These are phyloP conservation scores for Cercospora sesami DNA, from an alignment of 2,329 filamentous ascomycete genomes.

Conservation along the genomic window DNA sequence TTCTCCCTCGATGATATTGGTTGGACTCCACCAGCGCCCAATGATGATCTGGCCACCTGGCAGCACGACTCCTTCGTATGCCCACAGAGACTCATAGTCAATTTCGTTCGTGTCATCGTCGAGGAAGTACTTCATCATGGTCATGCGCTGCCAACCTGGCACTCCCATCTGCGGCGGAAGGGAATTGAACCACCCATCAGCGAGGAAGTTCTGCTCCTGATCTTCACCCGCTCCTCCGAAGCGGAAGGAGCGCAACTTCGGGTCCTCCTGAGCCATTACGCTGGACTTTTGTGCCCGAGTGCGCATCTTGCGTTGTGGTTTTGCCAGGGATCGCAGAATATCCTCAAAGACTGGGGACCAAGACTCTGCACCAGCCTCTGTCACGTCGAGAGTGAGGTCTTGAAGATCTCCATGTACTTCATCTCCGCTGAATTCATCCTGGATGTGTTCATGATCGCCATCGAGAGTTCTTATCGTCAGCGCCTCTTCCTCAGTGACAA, in stretches of 20 bases:
- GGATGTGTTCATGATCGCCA: conserved; percentile 20
- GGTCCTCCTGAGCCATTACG: conserved; percentile 1
- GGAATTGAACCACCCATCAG: conserved; percentile 52
- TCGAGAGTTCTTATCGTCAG: background rate
- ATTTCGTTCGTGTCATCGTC: conserved; percentile 32
- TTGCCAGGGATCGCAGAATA: conserved; percentile 40
- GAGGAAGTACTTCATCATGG: conserved; percentile 55
- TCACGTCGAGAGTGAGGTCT: conserved; percentile 31
- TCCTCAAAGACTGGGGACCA: conserved; percentile 47
- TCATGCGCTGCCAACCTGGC: conserved; percentile 56
- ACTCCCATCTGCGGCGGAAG: conserved; percentile 52
- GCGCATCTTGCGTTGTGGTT: conserved; percentile 23
- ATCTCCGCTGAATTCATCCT: conserved; percentile 40
- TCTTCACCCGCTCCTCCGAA: conserved; percentile 45
- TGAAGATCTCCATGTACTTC: conserved; percentile 35
- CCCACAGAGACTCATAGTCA: conserved; percentile 45
- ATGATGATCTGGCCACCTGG: conserved; percentile 51
- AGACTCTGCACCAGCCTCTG: conserved; percentile 24
- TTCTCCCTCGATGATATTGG: conserved; percentile 29
- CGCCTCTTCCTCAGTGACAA: conserved; percentile 30
- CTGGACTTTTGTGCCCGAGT: conserved; percentile 40
- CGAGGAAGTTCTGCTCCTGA: conserved; percentile 36
- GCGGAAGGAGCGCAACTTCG: conserved; percentile 32
- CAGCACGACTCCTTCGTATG: conserved; percentile 52
- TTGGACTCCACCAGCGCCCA: conserved; percentile 50